These are phyloP conservation scores for Epichloe bromicola DNA, from an alignment of 2,329 filamentous ascomycete genomes.

Conservation along the genomic window DNA sequence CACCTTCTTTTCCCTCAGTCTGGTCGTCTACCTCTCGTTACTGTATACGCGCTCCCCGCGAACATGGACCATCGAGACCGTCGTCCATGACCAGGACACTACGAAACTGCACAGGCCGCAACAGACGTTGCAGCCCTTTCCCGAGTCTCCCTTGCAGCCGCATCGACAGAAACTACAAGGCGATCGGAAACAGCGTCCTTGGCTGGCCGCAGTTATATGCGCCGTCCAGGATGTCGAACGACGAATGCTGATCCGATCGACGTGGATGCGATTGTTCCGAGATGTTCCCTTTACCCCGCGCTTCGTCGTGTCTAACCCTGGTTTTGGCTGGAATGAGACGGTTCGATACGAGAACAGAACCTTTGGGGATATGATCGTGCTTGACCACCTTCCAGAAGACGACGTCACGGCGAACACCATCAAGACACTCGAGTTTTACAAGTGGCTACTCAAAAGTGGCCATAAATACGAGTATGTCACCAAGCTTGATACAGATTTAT, in stretches of 20 bases:
- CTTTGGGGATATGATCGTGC: slow-evolving; percentile 21
- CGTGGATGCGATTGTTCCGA: slow-evolving; percentile 19
- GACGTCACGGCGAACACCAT: slow-evolving; percentile 20
- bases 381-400: slow-evolving; percentile 19
- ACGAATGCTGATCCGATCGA: slow-evolving; percentile 18
- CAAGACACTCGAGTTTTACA: slow-evolving; percentile 21
- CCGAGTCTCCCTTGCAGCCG: slow-evolving; percentile 12
- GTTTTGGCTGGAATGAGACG: slow-evolving; percentile 12
- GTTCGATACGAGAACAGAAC: slow-evolving; percentile 19
- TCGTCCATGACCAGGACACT: slow-evolving; percentile 4
- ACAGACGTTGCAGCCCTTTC: slow-evolving; percentile 13
- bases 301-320: slow-evolving; percentile 21
- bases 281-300: slow-evolving; percentile 17
- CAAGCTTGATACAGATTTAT: slow-evolving; percentile 21
- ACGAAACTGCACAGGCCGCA: background rate
- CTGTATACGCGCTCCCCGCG: background rate
- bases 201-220: slow-evolving; percentile 19
- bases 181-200: slow-evolving; percentile 8
- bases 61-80: slow-evolving; percentile 4
- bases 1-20: background rate
- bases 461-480: slow-evolving; percentile 18
- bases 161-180: background rate
- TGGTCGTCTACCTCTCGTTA: background rate
- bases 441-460: slow-evolving; percentile 14
- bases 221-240: slow-evolving; percentile 15